phyloP scores from a whole-genome alignment of 2,329 filamentous ascomycete species.

The Ophiostoma tasmaniense region DNA sequence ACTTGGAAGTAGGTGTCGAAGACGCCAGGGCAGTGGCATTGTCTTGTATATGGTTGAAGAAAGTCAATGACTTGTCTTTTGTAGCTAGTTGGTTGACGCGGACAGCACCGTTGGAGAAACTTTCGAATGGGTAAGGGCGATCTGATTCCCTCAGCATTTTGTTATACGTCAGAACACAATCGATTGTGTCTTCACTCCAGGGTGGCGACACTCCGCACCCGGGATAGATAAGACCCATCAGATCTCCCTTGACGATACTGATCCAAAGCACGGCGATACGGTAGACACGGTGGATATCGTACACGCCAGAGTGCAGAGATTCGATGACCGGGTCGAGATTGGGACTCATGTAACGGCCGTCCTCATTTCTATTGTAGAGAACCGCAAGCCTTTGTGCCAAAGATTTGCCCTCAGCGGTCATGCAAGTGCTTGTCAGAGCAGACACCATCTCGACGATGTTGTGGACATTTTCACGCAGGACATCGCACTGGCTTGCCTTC shows the following conservation, averaged over 20 bases:
- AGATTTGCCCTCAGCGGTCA: not conserved
- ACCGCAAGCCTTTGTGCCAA: not conserved
- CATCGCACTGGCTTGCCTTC: slow-evolving; percentile 28
- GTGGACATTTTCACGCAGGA: slow-evolving; percentile 37
- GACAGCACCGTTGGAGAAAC: not conserved
- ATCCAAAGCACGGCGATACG: slow-evolving; percentile 26
- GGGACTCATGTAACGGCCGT: too few relatives aligned
- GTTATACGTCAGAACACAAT: too few relatives aligned
- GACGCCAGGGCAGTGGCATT: not conserved
- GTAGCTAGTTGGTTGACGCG: not conserved
- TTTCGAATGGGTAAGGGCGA: not conserved
- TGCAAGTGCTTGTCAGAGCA: slow-evolving; percentile 26
- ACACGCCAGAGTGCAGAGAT: slow-evolving; percentile 19
- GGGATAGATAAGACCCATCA: not conserved
- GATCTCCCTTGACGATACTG: slow-evolving; percentile 12
- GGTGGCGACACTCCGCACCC: not conserved
- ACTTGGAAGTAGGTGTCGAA: not conserved
- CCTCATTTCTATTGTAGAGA: too few relatives aligned
- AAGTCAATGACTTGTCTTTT: not conserved
- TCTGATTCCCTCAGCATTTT: too few relatives aligned
- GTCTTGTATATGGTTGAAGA: not conserved
- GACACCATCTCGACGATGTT: slow-evolving; percentile 41
- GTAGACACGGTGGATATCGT: slow-evolving; percentile 29
- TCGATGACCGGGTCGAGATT: not conserved
- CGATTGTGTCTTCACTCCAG: too few relatives aligned